Evolutionary conservation across 1,139 yeast genomes (phyloP).

Genomic region (Debaryomyces psychrophilus): DNA sequence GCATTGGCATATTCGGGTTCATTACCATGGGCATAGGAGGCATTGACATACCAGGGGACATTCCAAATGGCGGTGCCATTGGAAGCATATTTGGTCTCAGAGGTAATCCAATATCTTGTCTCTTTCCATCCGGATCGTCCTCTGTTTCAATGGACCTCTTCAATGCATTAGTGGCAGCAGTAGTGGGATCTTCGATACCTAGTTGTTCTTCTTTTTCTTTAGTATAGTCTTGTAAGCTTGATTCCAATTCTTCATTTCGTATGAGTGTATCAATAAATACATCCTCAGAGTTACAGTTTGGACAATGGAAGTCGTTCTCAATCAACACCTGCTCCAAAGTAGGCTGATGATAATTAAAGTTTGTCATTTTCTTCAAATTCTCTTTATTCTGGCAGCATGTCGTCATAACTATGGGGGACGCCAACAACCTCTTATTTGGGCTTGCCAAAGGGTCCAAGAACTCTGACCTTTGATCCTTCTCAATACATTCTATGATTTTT

Average conservation of each 20-base stretch:
- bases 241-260: conserved; percentile 60
- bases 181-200: conserved; percentile 42
- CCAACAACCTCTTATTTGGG: conserved; percentile 63
- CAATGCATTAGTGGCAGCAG: conserved; percentile 13
- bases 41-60: conserved; percentile 25
- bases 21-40: conserved; percentile 29
- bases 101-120: conserved; percentile 31
- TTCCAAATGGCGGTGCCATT: conserved; percentile 20
- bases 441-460: conserved; percentile 63
- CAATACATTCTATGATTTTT: conserved; percentile 37
- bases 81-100: conserved; percentile 23
- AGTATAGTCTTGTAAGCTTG: conserved; percentile 55
- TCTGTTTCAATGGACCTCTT: conserved; percentile 30
- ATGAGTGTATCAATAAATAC: conserved; percentile 72
- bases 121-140: conserved; percentile 32
- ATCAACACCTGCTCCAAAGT: conserved; percentile 70
- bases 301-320: conserved; percentile 88
- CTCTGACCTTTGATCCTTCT: conserved; percentile 46
- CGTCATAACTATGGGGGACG: conserved; percentile 74
- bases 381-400: conserved; percentile 71
- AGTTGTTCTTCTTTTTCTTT: conserved; percentile 45
- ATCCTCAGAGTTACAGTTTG: conserved; percentile 77
- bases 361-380: conserved; percentile 56
- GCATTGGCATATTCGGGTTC: conserved; percentile 28
- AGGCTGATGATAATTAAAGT: conserved; percentile 42